Percentiles rank a stretch among this genome's conserved stretches.
These are phyloP conservation scores for Rubus idaeus DNA, from an alignment of 306 rosid species.

Conservation along the genomic window DNA sequence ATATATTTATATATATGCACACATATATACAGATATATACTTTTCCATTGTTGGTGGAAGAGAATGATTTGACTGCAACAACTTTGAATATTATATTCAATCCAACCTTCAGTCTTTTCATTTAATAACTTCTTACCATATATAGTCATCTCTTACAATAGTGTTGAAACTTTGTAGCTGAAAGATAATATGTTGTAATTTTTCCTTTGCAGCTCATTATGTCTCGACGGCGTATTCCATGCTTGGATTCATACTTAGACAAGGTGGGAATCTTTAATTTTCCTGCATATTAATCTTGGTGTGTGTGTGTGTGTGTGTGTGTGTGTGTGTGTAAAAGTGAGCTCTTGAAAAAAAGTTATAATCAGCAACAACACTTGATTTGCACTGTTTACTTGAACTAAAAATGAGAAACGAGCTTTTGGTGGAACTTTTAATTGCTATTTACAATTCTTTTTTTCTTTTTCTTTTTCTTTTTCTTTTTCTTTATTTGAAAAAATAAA, in stretches of 20 bases:
- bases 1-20: neutral
- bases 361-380: neutral
- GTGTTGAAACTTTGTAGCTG: neutral
- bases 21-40: neutral
- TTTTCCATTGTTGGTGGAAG: neutral
- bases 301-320: no score
- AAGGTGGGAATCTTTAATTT: constrained; percentile 52
- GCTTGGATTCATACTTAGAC: constrained; percentile 95
- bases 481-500: neutral
- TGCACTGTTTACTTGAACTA: neutral
- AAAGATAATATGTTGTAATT: constrained; percentile 26
- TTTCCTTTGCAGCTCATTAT: constrained; percentile 71
- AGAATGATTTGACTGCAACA: neutral
- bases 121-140: neutral
- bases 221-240: constrained; percentile 92
- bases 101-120: neutral
- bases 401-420: neutral
- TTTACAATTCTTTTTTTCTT: neutral
- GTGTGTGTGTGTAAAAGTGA: neutral
- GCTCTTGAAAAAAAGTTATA: neutral
- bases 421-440: neutral
- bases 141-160: neutral
- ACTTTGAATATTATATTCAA: neutral
- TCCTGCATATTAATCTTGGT: neutral
- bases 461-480: neutral